A percentile compares a stretch with the other conserved stretches of the same genome.
phyloP scores from a whole-genome alignment of 2,329 filamentous ascomycete species.

The Phialocephala subalpina region DNA sequence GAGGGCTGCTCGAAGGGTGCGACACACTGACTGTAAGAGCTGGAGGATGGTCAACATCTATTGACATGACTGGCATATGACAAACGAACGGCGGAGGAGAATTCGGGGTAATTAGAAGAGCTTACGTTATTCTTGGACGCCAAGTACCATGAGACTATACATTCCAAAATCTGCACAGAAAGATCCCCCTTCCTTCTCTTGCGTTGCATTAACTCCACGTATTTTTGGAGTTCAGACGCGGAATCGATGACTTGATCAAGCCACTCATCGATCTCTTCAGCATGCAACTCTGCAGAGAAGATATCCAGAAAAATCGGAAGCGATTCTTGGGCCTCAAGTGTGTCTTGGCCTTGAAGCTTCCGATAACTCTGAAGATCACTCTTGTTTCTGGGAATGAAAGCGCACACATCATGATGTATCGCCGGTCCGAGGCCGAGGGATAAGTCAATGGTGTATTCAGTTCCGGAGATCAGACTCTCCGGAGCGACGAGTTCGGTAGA shows the following conservation, averaged over 20 bases:
- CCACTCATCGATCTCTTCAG: slow-evolving; percentile 11
- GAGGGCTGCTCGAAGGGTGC: slow-evolving; percentile 2
- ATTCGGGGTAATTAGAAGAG: background rate
- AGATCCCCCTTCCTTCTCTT: background rate
- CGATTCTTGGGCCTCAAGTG: background rate
- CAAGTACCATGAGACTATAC: slow-evolving; percentile 2
- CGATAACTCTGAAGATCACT: background rate
- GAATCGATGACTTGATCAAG: slow-evolving; percentile 17
- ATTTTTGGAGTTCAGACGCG: slow-evolving; percentile 8
- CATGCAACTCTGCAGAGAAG: background rate
- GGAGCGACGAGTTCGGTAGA: background rate
- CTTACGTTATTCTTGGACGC: slow-evolving; percentile 1
- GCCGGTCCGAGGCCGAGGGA: background rate
- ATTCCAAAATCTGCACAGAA: slow-evolving; percentile 7
- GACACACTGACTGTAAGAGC: background rate
- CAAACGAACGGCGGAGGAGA: background rate
- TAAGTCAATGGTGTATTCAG: background rate
- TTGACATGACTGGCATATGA: background rate
- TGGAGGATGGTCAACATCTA: background rate
- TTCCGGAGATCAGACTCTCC: background rate
- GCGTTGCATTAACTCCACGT: slow-evolving; percentile 7
- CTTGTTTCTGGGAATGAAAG: background rate
- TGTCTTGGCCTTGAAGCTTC: background rate
- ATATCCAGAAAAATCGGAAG: background rate
- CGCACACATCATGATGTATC: background rate